These are phyloP conservation scores for Trichoderma semiorbis DNA, from an alignment of 2,329 filamentous ascomycete genomes.

Conservation along the genomic window DNA sequence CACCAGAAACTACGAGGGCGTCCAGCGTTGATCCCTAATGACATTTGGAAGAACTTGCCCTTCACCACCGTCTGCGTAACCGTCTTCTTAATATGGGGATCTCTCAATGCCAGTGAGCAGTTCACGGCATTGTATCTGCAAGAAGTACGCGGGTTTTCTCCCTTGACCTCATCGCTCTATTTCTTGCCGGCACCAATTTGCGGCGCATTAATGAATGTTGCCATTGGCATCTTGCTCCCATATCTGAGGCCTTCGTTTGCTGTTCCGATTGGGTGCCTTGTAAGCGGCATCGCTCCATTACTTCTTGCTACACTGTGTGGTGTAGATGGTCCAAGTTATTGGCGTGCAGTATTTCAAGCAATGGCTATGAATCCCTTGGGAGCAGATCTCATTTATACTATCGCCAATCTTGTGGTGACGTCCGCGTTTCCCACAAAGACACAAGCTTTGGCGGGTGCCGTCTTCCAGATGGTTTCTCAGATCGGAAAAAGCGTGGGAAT, in stretches of 20 bases:
- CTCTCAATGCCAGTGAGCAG: neutral
- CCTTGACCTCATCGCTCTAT: neutral
- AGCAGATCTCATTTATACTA: neutral
- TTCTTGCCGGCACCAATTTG: neutral
- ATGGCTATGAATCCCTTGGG: neutral
- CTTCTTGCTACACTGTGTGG: neutral
- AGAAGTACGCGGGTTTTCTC: neutral
- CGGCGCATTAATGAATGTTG: neutral
- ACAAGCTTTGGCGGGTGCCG: neutral
- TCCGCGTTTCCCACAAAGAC: neutral
- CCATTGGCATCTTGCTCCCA: neutral
- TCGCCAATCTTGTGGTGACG: constrained; percentile 1
- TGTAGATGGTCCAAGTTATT: neutral
- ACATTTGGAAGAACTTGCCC: neutral
- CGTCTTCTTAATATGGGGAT: neutral
- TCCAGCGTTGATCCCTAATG: neutral
- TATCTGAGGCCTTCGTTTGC: neutral
- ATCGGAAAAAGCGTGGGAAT: constrained; percentile 3
- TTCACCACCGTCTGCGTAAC: neutral
- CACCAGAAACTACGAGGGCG: neutral
- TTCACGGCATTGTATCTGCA: neutral
- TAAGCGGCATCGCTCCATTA: neutral
- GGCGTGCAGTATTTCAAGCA: neutral
- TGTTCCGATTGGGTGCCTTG: neutral
- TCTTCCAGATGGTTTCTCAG: constrained; percentile 4